Base-by-base conservation (phyloP, 2,329 filamentous ascomycete species). In the Ceratocystis cacaofunesta region DNA sequence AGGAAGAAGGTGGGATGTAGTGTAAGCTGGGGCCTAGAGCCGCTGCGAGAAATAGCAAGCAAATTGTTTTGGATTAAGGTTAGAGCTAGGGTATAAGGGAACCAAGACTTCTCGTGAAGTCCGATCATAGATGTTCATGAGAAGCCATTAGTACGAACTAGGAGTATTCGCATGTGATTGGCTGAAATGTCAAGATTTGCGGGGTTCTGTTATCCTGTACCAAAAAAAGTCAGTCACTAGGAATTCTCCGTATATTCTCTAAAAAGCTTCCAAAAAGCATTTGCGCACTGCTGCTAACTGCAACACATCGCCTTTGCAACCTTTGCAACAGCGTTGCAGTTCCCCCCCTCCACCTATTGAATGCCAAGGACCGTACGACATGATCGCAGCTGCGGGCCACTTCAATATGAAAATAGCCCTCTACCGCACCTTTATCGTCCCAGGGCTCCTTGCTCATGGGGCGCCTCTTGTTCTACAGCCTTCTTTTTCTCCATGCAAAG, bases 391-490 rank as follows among this genome's bases (percentile, higher is more conserved):
- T 44, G 19, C 41, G 4, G 36, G 25, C 25, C 65, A 67, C n/a
- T 57, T 64, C 65, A 73, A n/a, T 25, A 80, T 80, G 78, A 75
- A 70, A 66, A 68, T 71, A 64, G 65, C 62, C 19, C 28, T 67
- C 25, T 67, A 67, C 65, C 62, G 65, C 44, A 61, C 65, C 3
- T 64, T 67, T 36, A 46, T 67, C n/a, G 52, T 46, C 62, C 55
- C 57, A 5, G 66, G 32, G n/a, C 69, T 79, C 52, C 77, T 76
- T 71, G 77, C 75, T 68, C 75, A 78, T 63, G 75, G 76, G n/a
- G 70, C 73, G 44, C 78, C 78, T 68, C 76, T 83, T 4, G 75
- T 77, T 58, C 74, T 76, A 64, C 76, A 80, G 61, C 52, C 25
- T 5, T 15, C 52, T n/a, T 15, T 30, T 8, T 19, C 52, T 32